Conservation (phyloP, 192 early-diverging fungal genomes). For the Chytriomyces hyalinus region DNA sequence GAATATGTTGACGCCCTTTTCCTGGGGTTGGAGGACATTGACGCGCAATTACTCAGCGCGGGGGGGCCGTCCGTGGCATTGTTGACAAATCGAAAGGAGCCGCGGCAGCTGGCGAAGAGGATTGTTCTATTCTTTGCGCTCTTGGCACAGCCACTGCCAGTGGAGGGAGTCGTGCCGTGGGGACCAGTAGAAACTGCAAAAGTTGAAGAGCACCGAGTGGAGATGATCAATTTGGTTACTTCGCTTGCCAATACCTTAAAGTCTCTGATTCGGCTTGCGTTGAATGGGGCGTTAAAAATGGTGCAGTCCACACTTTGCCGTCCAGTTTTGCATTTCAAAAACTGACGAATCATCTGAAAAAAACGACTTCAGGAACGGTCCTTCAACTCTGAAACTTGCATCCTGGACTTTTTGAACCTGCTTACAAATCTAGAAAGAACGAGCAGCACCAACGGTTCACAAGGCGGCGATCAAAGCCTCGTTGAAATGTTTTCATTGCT, state of each 20-base stretch:
- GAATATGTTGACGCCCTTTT: conserved; percentile 93
- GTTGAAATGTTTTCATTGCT: conserved; percentile 43
- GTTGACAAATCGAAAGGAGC: conserved; percentile 65
- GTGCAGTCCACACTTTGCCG: conserved; percentile 47
- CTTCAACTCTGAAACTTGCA: conserved; percentile 55
- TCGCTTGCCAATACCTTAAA: conserved; percentile 92
- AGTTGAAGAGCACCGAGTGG: conserved; percentile 57
- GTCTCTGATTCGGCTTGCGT: conserved; percentile 83
- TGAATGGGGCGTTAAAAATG: conserved; percentile 84
- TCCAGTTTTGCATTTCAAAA: conserved; percentile 24
- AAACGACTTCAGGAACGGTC: conserved; percentile 61
- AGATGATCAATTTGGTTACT: conserved; percentile 87
- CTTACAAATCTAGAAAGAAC: conserved; percentile 64
- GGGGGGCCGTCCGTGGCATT: conserved; percentile 69
- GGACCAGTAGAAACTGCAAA: neutral
- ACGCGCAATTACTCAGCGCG: conserved; percentile 68
- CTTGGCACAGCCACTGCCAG: conserved; percentile 71
- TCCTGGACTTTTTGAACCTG: conserved; percentile 76
- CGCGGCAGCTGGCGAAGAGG: conserved; percentile 94
- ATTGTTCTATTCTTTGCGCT: conserved; percentile 95
- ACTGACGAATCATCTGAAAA: neutral
- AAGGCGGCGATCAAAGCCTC: conserved; percentile 38
- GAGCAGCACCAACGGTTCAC: conserved; percentile 42
- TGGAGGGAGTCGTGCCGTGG: neutral
- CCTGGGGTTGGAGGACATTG: conserved; percentile 85